These are phyloP conservation scores for Saturnispora saitoi DNA, from an alignment of 805 yeast genomes.

Conservation along the genomic window DNA sequence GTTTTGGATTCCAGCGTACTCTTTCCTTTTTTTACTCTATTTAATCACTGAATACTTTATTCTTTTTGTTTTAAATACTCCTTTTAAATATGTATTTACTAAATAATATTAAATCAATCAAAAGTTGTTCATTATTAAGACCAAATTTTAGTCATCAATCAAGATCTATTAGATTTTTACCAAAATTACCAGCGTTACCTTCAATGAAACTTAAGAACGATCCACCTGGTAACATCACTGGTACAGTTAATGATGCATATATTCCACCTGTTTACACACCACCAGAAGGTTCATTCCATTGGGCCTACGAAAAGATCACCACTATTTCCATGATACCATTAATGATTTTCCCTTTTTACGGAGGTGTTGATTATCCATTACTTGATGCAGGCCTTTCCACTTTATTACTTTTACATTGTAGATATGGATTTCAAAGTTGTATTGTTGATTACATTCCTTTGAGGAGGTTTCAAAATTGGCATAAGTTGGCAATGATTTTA, in stretches of 20 bases:
- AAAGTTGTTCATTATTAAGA: not conserved
- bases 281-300: slow-evolving; percentile 80
- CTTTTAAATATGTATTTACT: not conserved
- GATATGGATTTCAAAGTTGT: slow-evolving; percentile 83
- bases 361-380: slow-evolving; percentile 63
- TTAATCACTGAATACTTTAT: not conserved
- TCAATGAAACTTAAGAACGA: slow-evolving; percentile 54
- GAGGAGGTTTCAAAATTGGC: slow-evolving; percentile 75
- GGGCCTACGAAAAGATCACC: slow-evolving; percentile 80
- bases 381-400: slow-evolving; percentile 66
- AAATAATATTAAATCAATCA: not conserved
- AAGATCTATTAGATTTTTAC: slow-evolving; percentile 17
- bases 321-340: slow-evolving; percentile 71
- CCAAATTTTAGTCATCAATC: slow-evolving; percentile 3
- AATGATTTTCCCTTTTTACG: slow-evolving; percentile 62
- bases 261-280: slow-evolving; percentile 53
- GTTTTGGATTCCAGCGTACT: not conserved
- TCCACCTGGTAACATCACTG: slow-evolving; percentile 85
- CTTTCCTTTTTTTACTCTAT: not conserved
- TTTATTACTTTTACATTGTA: slow-evolving; percentile 65
- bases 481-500: slow-evolving; percentile 57
- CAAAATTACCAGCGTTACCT: slow-evolving; percentile 17
- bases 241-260: slow-evolving; percentile 90
- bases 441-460: slow-evolving; percentile 86
- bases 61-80: not conserved